A percentile compares a stretch with the other conserved stretches of the same genome.
These are phyloP conservation scores for Alternaria dauci DNA, from an alignment of 2,329 filamentous ascomycete genomes.

Conservation along the genomic window DNA sequence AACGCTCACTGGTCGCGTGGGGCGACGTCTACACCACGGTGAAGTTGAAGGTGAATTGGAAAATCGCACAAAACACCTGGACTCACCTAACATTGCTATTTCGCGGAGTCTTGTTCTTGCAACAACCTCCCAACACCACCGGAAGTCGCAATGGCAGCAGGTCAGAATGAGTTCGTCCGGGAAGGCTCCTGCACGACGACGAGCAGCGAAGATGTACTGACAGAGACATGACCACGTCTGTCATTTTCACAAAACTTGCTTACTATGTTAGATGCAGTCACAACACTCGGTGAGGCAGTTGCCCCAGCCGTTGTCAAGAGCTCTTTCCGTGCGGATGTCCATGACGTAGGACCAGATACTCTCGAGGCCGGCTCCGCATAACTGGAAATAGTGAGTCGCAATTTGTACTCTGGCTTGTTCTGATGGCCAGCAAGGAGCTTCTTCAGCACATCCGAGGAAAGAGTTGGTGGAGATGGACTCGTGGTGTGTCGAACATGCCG, in stretches of 20 bases:
- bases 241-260: neutral
- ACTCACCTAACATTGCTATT: neutral
- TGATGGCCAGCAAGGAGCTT: too few species aligned
- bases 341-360: too few species aligned
- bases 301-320: neutral
- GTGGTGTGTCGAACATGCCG: neutral
- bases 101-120: neutral
- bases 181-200: neutral
- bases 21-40: neutral
- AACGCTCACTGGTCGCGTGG: neutral
- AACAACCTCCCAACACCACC: neutral
- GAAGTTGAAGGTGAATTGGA: neutral
- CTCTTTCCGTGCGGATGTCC: neutral
- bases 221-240: neutral
- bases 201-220: neutral
- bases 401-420: too few species aligned
- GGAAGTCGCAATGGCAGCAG: constrained; percentile 4
- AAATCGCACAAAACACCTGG: neutral
- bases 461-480: neutral
- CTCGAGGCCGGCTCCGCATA: too few species aligned
- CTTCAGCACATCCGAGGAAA: too few species aligned
- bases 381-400: too few species aligned
- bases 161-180: neutral
- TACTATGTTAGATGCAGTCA: neutral
- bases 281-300: neutral